Conservation (phyloP, 2,329 filamentous ascomycete species). For the Ophiocordyceps camponoti-leonardi region DNA sequence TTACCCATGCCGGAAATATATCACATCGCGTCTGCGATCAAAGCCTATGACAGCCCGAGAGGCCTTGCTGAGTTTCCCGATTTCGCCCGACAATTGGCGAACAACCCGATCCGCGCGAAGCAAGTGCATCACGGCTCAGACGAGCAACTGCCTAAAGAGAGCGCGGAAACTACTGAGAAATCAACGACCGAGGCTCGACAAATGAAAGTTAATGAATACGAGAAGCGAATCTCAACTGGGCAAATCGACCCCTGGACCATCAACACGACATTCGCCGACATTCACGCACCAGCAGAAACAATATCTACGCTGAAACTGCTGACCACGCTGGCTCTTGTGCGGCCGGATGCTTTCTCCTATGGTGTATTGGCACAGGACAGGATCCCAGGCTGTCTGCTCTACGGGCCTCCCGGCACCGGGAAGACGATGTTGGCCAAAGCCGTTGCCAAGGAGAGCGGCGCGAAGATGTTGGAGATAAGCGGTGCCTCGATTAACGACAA, state of each 20-base stretch:
- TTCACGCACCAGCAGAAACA: slow-evolving; percentile 68
- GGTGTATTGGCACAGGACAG: slow-evolving; percentile 82
- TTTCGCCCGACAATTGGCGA: slow-evolving; percentile 13
- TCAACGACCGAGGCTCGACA: neutral
- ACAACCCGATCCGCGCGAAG: slow-evolving; percentile 15
- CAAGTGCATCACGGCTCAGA: slow-evolving; percentile 13
- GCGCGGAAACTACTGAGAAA: slow-evolving; percentile 2
- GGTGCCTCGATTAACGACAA: slow-evolving; percentile 90
- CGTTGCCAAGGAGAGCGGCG: slow-evolving; percentile 49
- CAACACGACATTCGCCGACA: slow-evolving; percentile 71
- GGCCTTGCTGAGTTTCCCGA: slow-evolving; percentile 8
- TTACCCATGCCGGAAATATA: slow-evolving; percentile 22
- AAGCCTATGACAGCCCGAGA: slow-evolving; percentile 7
- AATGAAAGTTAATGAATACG: slow-evolving; percentile 50
- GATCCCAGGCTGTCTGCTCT: slow-evolving; percentile 76
- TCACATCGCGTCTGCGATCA: slow-evolving; percentile 17
- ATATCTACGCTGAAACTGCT: slow-evolving; percentile 77
- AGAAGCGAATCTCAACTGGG: slow-evolving; percentile 66
- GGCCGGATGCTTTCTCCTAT: slow-evolving; percentile 91
- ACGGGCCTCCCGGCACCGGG: slow-evolving; percentile 71
- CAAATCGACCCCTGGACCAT: slow-evolving; percentile 71
- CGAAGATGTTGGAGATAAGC: slow-evolving; percentile 69
- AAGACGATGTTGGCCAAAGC: slow-evolving; percentile 56
- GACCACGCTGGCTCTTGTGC: slow-evolving; percentile 69
- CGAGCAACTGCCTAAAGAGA: slow-evolving; percentile 10